Percentiles rank a stretch among this genome's conserved stretches.
phyloP scores from a whole-genome alignment of 1,284 basidiomycete species.

The Spongiforma sp. region DNA sequence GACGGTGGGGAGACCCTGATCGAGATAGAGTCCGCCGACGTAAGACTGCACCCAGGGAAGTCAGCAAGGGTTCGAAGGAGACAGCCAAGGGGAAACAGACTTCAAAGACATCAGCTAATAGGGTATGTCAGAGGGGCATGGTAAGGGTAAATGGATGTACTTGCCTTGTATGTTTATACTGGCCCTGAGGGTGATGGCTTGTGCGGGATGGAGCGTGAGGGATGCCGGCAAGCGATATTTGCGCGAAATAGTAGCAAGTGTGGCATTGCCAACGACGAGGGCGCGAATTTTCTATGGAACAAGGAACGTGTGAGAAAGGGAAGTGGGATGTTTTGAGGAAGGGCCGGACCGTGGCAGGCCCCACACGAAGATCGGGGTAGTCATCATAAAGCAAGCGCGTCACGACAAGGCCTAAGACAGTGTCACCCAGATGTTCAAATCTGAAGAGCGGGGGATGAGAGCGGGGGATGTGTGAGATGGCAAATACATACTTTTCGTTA shows the following conservation, averaged over 20 bases:
- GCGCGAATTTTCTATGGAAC: slow-evolving; percentile 70
- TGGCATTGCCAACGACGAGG: slow-evolving; percentile 73
- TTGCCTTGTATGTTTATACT: slow-evolving; percentile 73
- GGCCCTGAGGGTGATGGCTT: slow-evolving; percentile 67
- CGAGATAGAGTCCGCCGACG: slow-evolving; percentile 72
- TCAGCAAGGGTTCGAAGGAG: slow-evolving; percentile 6
- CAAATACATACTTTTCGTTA: slow-evolving; percentile 65
- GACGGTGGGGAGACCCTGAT: slow-evolving; percentile 63
- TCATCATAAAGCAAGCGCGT: slow-evolving; percentile 64
- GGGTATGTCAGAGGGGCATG: slow-evolving; percentile 8
- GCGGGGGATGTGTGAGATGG: neutral
- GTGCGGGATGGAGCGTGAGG: slow-evolving; percentile 68
- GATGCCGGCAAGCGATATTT: slow-evolving; percentile 64
- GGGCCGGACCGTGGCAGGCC: slow-evolving; percentile 68
- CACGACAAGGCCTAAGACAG: slow-evolving; percentile 68
- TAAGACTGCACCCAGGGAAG: slow-evolving; percentile 61
- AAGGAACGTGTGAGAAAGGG: neutral
- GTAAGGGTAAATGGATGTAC: slow-evolving; percentile 16
- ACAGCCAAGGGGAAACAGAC: slow-evolving; percentile 40
- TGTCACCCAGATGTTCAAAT: slow-evolving; percentile 75
- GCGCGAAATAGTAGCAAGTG: slow-evolving; percentile 68
- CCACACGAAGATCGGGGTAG: slow-evolving; percentile 73
- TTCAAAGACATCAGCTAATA: slow-evolving; percentile 75
- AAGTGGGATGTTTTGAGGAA: neutral
- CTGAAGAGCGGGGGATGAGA: slow-evolving; percentile 40